Base-by-base conservation (phyloP, 2,329 filamentous ascomycete species). In the Aspergillus intermedius region DNA sequence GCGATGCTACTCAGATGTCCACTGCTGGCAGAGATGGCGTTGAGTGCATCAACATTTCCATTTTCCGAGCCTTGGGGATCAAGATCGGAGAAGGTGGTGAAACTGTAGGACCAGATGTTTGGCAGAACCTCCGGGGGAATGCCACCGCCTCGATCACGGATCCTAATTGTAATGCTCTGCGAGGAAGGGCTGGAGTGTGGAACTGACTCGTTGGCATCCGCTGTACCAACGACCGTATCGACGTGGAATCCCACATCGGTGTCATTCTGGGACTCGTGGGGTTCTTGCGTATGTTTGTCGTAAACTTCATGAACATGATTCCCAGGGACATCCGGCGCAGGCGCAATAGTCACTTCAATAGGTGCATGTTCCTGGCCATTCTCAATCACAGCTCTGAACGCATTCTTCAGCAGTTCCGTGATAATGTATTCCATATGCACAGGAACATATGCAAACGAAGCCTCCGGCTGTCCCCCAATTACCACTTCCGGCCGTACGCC, bases 361-460 rank as follows among this genome's bases (percentile, higher is more conserved):
- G 91, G 88, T 55, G 95, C 87, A 39, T 80, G 78, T 57, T 87
- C 85, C 61, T 81, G 84, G n/a, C 83, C 83, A 49, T 80, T 84
- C 69, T 98, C 93, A 8, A 97, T 84, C 0, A 89, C 94, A 3
- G 93, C 91, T 40, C 93, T 83, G 73, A 97, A 98, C 1, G 91
- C 88, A 63, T 98, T 98, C 70, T 98, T 98, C 50, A 98, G 79
- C 1, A 98, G 78, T 69, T 98, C 93, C 0, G 91, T 98, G 55
- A 96, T 81, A 55, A 98, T 96, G 68, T 98, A 98, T 70, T 97
- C 91, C 21, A 98, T 79, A 68, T 98, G 93, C 66, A 95, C 93
- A 12, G 93, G 93, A 7, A 98, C 85, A 62, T 94, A 93, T 17
- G 91, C 90, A 63, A 98, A 95, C 0, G 83, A 85, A n/a, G 91